Base-by-base conservation (phyloP, 2,329 filamentous ascomycete species). In the Diaporthe sp. region DNA sequence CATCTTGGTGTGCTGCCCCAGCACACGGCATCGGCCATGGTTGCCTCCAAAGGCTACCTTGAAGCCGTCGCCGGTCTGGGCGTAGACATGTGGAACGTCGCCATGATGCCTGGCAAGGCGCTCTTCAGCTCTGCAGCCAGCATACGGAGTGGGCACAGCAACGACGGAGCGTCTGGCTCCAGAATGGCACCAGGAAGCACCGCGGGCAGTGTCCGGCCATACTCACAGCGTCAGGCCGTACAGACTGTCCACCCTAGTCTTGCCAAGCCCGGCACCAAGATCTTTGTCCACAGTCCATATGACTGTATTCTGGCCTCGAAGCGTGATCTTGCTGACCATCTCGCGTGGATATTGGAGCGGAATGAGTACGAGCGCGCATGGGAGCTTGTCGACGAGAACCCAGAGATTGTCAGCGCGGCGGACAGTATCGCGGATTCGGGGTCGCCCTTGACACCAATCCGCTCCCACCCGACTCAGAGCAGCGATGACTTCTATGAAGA, bases 261-360 rank as follows among this genome's bases (percentile, higher is more conserved):
- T 78, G 80, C 88, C 78, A 89, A 91, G 80, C 87, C 87, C 70
- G 89, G 90, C 2, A 83, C 89, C 79, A 83, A 98, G 81, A 94
- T 99, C 22, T 98, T 98, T 82, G 95, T 99, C 55, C 95, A 98
- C 81, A 98, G 95, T 80, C 97, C 97, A 0, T 99, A 97, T 81
- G 97, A 99, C 84, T 98, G 96, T 80, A 93, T 98, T n/a, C 87
- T 98, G 73, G 95, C 95, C 0, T 95, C 97, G 3, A 96, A 96
- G 82, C 90, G 97, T 79, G 96, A 98, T 81, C 88, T 98, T 22
- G 88, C 92, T 4, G 97, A 99, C 84, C 95, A 98, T 81, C 86
- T 98, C 31, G 87, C 89, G 10, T 99, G 96, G 96, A 87, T 98
- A 20, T 83, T 98, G 39, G 94, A 96, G 75, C 94, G 93, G 77